Base-by-base conservation (phyloP, 1,284 basidiomycete genomes). In the Caloboletus inedulis region DNA sequence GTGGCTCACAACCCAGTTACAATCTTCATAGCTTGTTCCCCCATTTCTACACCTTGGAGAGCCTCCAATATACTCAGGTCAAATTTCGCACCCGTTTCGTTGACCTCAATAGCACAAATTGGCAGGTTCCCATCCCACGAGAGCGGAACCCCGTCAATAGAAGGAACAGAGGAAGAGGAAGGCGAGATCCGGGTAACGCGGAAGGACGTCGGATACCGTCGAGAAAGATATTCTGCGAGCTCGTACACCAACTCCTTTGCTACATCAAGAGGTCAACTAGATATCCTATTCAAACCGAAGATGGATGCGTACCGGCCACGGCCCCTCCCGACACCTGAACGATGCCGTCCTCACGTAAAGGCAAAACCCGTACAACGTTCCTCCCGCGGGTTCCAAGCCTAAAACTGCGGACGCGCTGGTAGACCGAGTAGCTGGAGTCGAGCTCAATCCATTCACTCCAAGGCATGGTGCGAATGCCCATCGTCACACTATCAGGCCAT, bases 361-460 rank as follows among this genome's bases (percentile, higher is more conserved):
- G 72, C 12, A 84, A 69, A 2, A 82, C 78, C 16, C 68, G 72
- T 33, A 86, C 68, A 14, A 74, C 75, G 4, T 73, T 72, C 16
- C 71, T 62, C 13, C 80, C 81, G 31, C 79, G 76, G 16, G 75
- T 79, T 39, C 65, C 57, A 49, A 87, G 72, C 43, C 84, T 77
- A 52, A 76, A 72, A n/a, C 73, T 66, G 44, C 79, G 77, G 40
- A 87, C 77, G 16, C 68, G 72, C 58, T 84, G 77, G 60, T 80
- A 84, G 31, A 64, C 61, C 19, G 70, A 62, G 58, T 80, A 84
- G 51, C 79, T 71, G 48, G 75, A 71, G 65, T 87, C 85, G 21
- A 85, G 72, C 74, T 86, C 83, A 43, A 85, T 78, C 84, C 85
- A 86, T 49, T 84, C 79, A 34, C 74, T 74, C 79, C 80, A 86